Percentiles rank a stretch among this genome's conserved stretches.
Conservation (phyloP, 2,329 filamentous ascomycete species). For the Fusarium buharicum region DNA sequence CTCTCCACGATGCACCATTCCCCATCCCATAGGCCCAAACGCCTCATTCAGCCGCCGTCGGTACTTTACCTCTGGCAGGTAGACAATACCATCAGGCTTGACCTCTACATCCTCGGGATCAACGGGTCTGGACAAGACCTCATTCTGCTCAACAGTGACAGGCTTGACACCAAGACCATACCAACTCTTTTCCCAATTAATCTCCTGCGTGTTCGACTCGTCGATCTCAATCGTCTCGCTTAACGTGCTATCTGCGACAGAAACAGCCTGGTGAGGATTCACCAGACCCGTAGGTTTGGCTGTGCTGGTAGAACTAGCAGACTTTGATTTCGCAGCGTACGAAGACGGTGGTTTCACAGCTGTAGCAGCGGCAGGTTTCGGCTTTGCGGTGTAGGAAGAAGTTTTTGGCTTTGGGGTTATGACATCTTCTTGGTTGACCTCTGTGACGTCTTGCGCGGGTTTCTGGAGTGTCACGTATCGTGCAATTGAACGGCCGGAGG, state of each 20-base stretch:
- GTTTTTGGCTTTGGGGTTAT: conserved; percentile 5
- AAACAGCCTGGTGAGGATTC: conserved; percentile 21
- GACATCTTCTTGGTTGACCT: conserved; percentile 28
- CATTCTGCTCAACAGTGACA: conserved; percentile 75
- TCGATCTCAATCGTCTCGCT: conserved; percentile 25
- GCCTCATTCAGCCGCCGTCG: conserved; percentile 86
- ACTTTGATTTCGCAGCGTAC: neutral
- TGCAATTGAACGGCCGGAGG: conserved; percentile 27
- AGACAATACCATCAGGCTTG: conserved; percentile 96
- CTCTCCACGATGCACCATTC: conserved; percentile 86
- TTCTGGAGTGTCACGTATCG: conserved; percentile 25
- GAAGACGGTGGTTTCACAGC: conserved; percentile 7
- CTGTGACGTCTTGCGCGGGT: conserved; percentile 22
- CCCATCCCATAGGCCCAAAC: conserved; percentile 97
- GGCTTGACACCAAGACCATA: conserved; percentile 78
- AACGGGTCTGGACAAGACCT: conserved; percentile 74
- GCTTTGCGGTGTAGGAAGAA: neutral
- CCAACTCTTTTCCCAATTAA: conserved; percentile 87
- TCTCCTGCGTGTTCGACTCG: conserved; percentile 39
- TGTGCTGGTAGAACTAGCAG: neutral
- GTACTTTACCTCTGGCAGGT: conserved; percentile 98
- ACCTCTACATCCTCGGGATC: conserved; percentile 86
- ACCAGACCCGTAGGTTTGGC: neutral
- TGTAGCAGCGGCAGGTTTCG: neutral
- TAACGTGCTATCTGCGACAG: conserved; percentile 9